phyloP scores from a whole-genome alignment of 129 eudicot genomes.

The Scalesia atractyloides region DNA sequence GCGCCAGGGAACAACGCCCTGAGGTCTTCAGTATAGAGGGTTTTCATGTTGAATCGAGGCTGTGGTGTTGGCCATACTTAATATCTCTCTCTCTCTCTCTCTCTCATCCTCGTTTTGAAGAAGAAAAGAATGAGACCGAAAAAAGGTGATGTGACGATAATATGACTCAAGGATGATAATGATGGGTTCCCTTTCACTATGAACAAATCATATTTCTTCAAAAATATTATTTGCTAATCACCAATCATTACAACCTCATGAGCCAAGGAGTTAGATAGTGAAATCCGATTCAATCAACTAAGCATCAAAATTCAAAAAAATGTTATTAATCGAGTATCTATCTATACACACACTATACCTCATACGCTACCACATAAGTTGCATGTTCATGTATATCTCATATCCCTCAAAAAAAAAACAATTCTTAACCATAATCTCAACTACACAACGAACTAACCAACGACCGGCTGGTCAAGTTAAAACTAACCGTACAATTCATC shows the following conservation, averaged over 20 bases:
- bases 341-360: not conserved
- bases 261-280: not conserved
- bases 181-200: no score
- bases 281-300: not conserved
- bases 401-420: not conserved
- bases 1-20: no score
- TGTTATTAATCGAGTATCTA: not conserved
- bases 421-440: slow-evolving; percentile 3
- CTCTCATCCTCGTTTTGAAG: no score
- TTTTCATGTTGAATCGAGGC: no score
- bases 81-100: no score
- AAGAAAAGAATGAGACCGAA: no score
- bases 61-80: no score
- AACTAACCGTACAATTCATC: slow-evolving; percentile 46
- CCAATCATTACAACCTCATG: not conserved
- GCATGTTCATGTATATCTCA: not conserved
- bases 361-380: not conserved
- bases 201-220: not conserved
- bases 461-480: slow-evolving; percentile 29
- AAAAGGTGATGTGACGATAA: no score
- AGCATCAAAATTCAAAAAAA: not conserved
- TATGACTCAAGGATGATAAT: no score
- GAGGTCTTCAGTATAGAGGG: no score
- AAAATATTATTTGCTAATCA: not conserved
- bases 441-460: slow-evolving; percentile 28